Evolutionary conservation across 2,329 filamentous ascomycete genomes (phyloP), one percentile per base, ranked within the genome.

Genomic region (Thelonectria discophora): DNA sequence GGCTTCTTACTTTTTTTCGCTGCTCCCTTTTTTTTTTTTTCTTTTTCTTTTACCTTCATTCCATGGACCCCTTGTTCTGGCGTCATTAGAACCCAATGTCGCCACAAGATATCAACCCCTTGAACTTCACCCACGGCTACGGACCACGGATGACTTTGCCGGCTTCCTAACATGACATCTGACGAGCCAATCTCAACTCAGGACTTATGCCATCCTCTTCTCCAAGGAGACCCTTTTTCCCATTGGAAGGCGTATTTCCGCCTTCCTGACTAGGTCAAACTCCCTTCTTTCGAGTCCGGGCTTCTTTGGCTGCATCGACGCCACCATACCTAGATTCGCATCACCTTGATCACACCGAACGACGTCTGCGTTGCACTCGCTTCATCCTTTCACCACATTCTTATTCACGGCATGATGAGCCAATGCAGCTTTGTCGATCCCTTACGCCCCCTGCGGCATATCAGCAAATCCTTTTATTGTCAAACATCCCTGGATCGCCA

Each of bases 271-370:
- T 27, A 24, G 45, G 49, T 34, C 49, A 11, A 20, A 21, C 21
- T n/a, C 30, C 11, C 15, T 17, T 21, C 32, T 21, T 49, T 39
- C 18, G 42, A 21, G 32, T 20, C 20, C 34, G 4, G 7, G 24
- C 7, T 7, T 7, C 7, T 7, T 24, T 24, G 24, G 24, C 24
- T 24, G 24, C 24, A 24, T 24, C 4, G 4, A 24, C 7, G 24
- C 24, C 4, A 24, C 24, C 4, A 4, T 7, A 24, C 24, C 24
- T 24, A 24, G 4, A 24, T 7, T 24, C 24, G 24, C 24, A 24
- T 24, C 24, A 24, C 24, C 43, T 55, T 45, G 39, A 49, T 49
- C 45, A 55, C 15, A 60, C 47, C 46, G 40, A 48, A 58, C 48
- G 52, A 24, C 12, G 48, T 52, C 48, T 58, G 24, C 40, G 21